A percentile compares a stretch with the other conserved stretches of the same genome.
Evolutionary conservation across 176 grass and related monocot genomes (phyloP).

Genomic region (Oryza meridionalis): DNA sequence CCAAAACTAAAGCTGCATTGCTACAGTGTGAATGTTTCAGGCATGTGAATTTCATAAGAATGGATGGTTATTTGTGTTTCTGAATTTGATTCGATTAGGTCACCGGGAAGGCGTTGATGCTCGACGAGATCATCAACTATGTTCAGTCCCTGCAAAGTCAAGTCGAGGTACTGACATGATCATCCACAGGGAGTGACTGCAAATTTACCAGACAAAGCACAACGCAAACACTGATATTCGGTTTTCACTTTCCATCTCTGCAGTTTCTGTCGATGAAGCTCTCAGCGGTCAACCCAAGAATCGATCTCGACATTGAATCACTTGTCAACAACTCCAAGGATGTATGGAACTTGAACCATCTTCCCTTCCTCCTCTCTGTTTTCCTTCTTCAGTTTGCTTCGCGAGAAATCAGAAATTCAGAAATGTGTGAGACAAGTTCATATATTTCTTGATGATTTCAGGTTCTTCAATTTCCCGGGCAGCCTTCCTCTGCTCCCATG

Average conservation of each 20-base stretch:
- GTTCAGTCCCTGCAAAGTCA: constrained; percentile 81
- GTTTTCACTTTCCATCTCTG: constrained; percentile 2
- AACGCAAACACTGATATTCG: not conserved
- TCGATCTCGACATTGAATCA: constrained; percentile 44
- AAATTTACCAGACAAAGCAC: not conserved
- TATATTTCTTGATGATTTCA: constrained; percentile 24
- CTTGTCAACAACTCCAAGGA: constrained; percentile 55
- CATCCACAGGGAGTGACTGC: not conserved
- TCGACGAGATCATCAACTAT: constrained; percentile 91
- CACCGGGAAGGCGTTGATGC: constrained; percentile 77
- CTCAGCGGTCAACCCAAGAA: constrained; percentile 40
- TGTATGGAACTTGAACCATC: constrained; percentile 41
- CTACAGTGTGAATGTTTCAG: not conserved
- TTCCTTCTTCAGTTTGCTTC: not conserved
- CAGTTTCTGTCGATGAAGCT: constrained; percentile 86
- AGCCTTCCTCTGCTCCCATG: constrained; percentile 44
- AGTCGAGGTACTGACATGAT: constrained; percentile 56
- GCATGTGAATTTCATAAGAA: not conserved
- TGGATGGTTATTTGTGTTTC: constrained; percentile 21
- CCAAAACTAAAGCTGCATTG: not conserved
- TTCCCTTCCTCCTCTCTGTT: not conserved
- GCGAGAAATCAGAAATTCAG: not conserved
- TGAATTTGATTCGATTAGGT: constrained; percentile 45
- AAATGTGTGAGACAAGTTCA: not conserved
- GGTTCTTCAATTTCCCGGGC: constrained; percentile 41